Evolutionary conservation across 1,284 basidiomycete genomes (phyloP), one percentile per base, ranked within the genome.

Genomic region (Austroboletus niveus): DNA sequence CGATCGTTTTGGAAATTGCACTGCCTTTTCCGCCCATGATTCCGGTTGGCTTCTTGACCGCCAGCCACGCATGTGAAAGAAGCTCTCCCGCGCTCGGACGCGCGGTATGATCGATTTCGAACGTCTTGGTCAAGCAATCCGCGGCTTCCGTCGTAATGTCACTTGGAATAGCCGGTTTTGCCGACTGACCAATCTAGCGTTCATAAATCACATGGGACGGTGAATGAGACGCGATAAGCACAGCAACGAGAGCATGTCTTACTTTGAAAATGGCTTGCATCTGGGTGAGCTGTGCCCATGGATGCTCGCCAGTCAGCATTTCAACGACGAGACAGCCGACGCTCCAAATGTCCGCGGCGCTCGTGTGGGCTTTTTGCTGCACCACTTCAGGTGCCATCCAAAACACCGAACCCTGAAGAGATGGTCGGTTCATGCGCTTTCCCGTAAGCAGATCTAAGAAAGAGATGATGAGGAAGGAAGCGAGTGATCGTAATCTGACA

Each of bases 301-400:
- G 97, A 69, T 98, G 96, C 60, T 94, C 89, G 4, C 96, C 96
- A 0, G 94, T 98, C 52, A 99, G 77, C 97, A 99, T 99, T 71
- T 99, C 97, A 17, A 99, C 94, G 14, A 98, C 89, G 45, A 99
- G 74, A 70, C 97, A 99, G 3, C 97, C 97, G 1, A 99, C 87
- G 63, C 91, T 94, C 97, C 97, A 99, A 48, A 99, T 98, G 69
- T 99, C 97, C 7, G 95, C 95, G 65, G 98, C 98, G 62, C 81
- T 82, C 6, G 95, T 97, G 68, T 98, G 95, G 2, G 83, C 81
- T 17, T 88, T 95, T 72, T 99, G 96, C 69, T 97, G 95, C 54
- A 99, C 96, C 14, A 98, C 94, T 68, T 99, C 97, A 0, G 94
- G 94, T 0, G 94, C 94, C 94, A 97, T 98, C 94, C 96, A 98